Conservation (phyloP, 148 eudicot genomes). For the Vaccinium myrtillus region DNA sequence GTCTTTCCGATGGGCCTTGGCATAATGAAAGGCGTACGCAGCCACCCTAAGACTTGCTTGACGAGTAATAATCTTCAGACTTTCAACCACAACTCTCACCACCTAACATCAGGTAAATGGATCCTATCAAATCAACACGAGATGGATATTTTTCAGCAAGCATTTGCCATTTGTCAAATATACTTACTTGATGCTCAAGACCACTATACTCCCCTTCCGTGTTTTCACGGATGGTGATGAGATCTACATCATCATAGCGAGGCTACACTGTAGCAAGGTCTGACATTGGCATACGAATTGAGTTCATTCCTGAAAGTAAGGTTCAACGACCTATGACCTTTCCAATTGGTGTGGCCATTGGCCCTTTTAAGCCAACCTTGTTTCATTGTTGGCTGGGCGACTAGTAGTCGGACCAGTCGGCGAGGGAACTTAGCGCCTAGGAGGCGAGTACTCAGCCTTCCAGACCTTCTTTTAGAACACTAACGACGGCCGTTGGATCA, state of each 20-base stretch:
- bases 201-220: slow-evolving; percentile 99
- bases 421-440: no score
- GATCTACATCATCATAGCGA: slow-evolving; percentile 87
- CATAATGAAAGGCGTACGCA: slow-evolving; percentile 95
- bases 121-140: slow-evolving; percentile 5
- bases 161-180: background rate
- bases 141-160: background rate
- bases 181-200: slow-evolving; percentile 91
- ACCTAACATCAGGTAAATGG: slow-evolving; percentile 44
- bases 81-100: slow-evolving; percentile 97
- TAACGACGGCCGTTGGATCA: no score
- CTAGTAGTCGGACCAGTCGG: no score
- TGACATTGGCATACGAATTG: slow-evolving; percentile 89
- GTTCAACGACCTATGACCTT: slow-evolving; percentile 95
- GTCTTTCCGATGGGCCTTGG: slow-evolving; percentile 79
- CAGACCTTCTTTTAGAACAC: no score
- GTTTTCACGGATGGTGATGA: slow-evolving; percentile 94
- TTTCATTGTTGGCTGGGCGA: slow-evolving; percentile 20
- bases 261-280: slow-evolving; percentile 99
- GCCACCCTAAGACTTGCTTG: slow-evolving; percentile 97
- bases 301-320: slow-evolving; percentile 96
- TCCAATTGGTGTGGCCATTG: slow-evolving; percentile 99
- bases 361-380: slow-evolving; percentile 90
- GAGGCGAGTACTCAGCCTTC: no score
- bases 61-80: slow-evolving; percentile 94